Conservation (phyloP, 345 rosid genomes). For the Acer yangbiense region DNA sequence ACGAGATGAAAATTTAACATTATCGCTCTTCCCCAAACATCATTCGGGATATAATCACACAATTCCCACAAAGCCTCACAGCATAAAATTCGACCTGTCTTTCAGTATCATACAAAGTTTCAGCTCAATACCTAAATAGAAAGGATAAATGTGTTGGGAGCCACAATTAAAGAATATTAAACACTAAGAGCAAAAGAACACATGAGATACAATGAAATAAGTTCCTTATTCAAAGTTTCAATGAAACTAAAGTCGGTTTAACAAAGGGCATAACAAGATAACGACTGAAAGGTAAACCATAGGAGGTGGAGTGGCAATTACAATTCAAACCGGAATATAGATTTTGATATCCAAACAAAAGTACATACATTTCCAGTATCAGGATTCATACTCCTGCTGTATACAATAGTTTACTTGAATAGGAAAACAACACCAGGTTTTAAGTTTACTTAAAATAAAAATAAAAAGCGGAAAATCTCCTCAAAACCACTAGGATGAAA, state of each 20-base stretch:
- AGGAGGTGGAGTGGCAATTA: background rate
- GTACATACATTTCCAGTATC: background rate
- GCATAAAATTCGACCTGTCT: background rate
- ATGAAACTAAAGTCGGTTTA: background rate
- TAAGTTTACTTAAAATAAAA: background rate
- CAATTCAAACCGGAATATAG: background rate
- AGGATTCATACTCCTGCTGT: conserved; percentile 12
- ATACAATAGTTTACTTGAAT: background rate
- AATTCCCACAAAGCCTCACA: conserved; percentile 1
- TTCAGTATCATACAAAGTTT: background rate
- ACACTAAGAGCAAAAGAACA: background rate
- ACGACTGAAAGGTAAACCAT: background rate
- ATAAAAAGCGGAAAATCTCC: background rate
- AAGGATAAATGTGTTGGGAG: background rate
- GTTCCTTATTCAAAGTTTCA: background rate
- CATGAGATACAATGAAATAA: background rate
- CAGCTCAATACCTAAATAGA: background rate
- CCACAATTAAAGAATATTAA: background rate
- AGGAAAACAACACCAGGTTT: background rate
- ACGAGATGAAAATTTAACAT: background rate
- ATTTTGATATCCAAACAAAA: background rate
- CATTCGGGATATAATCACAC: conserved; percentile 11
- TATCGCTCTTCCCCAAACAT: background rate
- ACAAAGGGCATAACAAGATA: background rate
- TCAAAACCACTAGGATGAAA: background rate